Conservation (phyloP, 441 rosid genomes). For the Metrosideros polymorpha region DNA sequence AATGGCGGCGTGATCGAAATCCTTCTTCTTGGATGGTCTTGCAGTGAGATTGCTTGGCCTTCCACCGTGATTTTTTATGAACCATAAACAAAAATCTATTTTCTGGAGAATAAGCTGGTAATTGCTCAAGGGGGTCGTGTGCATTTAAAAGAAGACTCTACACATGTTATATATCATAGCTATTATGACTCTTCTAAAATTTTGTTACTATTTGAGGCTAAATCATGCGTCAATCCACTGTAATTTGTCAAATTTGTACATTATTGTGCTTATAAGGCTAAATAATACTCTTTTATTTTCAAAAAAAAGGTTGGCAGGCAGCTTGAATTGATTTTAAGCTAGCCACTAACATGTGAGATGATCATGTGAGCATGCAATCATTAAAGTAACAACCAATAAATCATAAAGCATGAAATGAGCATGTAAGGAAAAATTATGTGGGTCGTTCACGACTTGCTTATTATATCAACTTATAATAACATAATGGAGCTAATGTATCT, state of each 20-base stretch:
- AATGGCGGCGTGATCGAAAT: background rate
- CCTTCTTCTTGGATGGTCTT: background rate
- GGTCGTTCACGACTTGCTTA: too few species aligned
- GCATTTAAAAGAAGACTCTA: background rate
- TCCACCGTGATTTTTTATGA: background rate
- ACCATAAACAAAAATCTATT: too few species aligned
- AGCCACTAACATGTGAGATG: too few species aligned
- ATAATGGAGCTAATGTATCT: too few species aligned
- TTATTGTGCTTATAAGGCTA: background rate
- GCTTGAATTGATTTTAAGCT: too few species aligned
- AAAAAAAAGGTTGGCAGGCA: too few species aligned
- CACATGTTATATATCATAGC: background rate
- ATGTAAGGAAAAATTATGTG: too few species aligned
- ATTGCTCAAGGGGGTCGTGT: background rate
- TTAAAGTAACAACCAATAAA: too few species aligned
- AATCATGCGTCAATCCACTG: rapidly evolving
- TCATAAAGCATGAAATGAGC: too few species aligned
- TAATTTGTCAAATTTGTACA: background rate
- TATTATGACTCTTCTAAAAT: background rate
- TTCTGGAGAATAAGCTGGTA: background rate
- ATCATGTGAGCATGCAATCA: too few species aligned
- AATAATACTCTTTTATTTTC: too few species aligned
- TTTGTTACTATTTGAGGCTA: background rate
- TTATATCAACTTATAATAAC: too few species aligned
- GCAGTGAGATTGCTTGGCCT: background rate